Evolutionary conservation across 2,329 filamentous ascomycete species (phyloP), one percentile per base, ranked within the genome.

Genomic region (Penicillium freii): DNA sequence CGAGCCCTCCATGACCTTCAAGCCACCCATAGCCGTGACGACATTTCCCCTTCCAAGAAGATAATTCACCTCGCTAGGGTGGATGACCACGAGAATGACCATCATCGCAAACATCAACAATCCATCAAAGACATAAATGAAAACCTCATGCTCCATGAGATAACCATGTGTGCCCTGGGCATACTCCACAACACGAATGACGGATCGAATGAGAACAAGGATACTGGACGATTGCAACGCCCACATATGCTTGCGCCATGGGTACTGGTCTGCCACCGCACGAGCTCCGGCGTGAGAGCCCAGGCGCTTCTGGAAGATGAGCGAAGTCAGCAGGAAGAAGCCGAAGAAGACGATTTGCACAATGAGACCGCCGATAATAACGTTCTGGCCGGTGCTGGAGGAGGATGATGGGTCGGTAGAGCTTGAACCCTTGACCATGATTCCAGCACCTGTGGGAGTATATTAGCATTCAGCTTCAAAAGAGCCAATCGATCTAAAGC

Each of bases 191-290:
- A 71, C 63, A 36, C 69, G 66, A 57, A 71, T 67, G 27, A 72
- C 43, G 2, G 65, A 68, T 47, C 70, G 64, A n/a, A 72, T 56
- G 23, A 73, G 54, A 47, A 70, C 65, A 43, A 72, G 56, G 9
- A 62, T 45, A 38, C 66, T 68, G 10, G 64, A 62, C 6, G 54
- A 48, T 40, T 68, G 58, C 40, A 69, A 40, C 2, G 66, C 71
- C 49, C 70, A 72, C 34, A 79, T 63, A 39, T 78, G 66, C 27
- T 59, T 68, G 46, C 67, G 67, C 77, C 77, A 80, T 27, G 64
- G 51, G 1, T 51, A 53, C 13, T 58, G 50, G 25, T 72, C 52
- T 1, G 56, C 57, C 1, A 57, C 55, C 1, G 68, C 64, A 6
- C 51, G 60, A 34, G 64, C 55, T 40, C 70, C 75, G 0, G 75